Percentiles rank a stretch among this genome's conserved stretches.
These are phyloP conservation scores for Arabis alpina DNA, from an alignment of 345 rosid species.

Conservation along the genomic window DNA sequence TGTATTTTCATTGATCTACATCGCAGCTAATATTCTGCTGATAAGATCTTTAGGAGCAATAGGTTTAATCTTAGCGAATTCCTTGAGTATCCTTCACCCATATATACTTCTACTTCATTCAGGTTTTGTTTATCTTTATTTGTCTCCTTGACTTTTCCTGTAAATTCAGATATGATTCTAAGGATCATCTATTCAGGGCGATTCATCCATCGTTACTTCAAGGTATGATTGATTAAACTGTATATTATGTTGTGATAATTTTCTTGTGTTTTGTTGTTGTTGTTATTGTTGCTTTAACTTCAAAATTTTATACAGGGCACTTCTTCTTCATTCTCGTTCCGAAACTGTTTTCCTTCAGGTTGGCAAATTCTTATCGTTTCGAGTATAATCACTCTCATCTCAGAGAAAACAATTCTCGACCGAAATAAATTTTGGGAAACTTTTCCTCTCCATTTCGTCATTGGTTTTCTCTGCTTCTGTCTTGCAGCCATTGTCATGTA, in stretches of 20 bases:
- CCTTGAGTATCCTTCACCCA: conserved; percentile 72
- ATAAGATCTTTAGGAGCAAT: conserved; percentile 79
- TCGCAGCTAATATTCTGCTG: conserved; percentile 62
- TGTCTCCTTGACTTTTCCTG: conserved; percentile 53
- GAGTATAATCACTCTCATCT: conserved; percentile 55
- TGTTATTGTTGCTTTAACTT: not conserved
- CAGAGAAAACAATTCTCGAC: conserved; percentile 60
- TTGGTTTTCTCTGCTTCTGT: conserved; percentile 60
- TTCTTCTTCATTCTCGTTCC: conserved; percentile 62
- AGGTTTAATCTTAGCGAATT: conserved; percentile 90
- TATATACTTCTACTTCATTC: not conserved
- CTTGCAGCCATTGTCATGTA: conserved; percentile 60
- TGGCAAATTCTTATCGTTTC: conserved; percentile 66
- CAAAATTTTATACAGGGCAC: conserved; percentile 50
- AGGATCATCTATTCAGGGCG: conserved; percentile 76
- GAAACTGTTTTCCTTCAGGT: conserved; percentile 72
- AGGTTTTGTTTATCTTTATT: not conserved
- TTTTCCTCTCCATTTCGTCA: conserved; percentile 53
- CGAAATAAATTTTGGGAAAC: conserved; percentile 62
- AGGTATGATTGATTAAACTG: conserved; percentile 52
- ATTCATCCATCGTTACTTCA: conserved; percentile 73
- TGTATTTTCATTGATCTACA: conserved; percentile 67
- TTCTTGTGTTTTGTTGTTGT: not conserved
- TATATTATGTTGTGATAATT: conserved; percentile 10
- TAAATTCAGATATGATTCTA: conserved; percentile 65